Evolutionary conservation across 208 protist genomes (phyloP).

Genomic region (Angomonas deanei): DNA sequence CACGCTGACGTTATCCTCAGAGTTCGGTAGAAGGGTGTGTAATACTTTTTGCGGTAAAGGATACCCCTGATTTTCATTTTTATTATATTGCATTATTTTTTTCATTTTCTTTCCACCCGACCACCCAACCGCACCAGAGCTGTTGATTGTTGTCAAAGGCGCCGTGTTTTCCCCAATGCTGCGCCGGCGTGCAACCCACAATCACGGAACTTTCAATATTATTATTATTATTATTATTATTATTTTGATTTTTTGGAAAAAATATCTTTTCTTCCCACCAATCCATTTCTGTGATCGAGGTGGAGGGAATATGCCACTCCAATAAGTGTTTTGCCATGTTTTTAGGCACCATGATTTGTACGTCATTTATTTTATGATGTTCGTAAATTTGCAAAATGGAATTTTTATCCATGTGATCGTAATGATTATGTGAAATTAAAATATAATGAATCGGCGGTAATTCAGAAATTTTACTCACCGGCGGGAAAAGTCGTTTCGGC

Average conservation of each 20-base stretch:
- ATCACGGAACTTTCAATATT: conserved; percentile 18
- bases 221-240: conserved; percentile 12
- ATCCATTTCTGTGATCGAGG: conserved; percentile 36
- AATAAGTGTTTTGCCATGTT: conserved; percentile 36
- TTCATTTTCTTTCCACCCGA: conserved; percentile 28
- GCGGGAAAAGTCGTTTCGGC: conserved; percentile 26
- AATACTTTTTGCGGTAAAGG: too few species aligned
- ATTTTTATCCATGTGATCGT: conserved; percentile 73
- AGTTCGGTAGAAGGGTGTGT: too few species aligned
- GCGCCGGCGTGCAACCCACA: conserved; percentile 45
- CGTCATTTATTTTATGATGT: too few species aligned
- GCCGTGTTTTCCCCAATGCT: conserved; percentile 56
- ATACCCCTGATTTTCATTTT: too few species aligned
- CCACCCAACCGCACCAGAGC: conserved; percentile 69
- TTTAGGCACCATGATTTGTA: conserved; percentile 50
- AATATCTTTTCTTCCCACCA: conserved; percentile 41
- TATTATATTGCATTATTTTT: too few species aligned
- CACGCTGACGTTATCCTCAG: too few species aligned
- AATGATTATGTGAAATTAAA: conserved; percentile 84
- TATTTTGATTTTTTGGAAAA: not conserved
- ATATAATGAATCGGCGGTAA: conserved; percentile 71
- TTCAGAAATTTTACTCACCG: conserved; percentile 28
- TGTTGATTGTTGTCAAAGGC: conserved; percentile 36
- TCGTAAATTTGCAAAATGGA: too few species aligned
- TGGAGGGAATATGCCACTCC: conserved; percentile 32